These are phyloP conservation scores for Mycena venus DNA, from an alignment of 768 basidiomycete species.

Conservation along the genomic window DNA sequence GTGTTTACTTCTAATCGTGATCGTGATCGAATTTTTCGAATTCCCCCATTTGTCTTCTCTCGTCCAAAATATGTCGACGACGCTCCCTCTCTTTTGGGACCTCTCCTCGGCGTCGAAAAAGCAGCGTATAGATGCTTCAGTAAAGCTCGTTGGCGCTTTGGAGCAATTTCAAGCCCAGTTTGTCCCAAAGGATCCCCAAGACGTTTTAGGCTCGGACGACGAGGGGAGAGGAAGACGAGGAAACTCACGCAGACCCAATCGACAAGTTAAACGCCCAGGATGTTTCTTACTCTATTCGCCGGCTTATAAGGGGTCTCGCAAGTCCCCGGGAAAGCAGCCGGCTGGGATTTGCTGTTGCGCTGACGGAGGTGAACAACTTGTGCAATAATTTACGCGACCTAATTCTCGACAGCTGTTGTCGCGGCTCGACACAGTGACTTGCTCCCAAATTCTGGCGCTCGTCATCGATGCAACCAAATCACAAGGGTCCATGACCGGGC, in stretches of 20 bases:
- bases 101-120: slow-evolving; percentile 86
- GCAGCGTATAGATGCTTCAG: slow-evolving; percentile 87
- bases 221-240: slow-evolving; percentile 62
- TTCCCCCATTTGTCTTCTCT: neutral
- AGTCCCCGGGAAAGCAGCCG: slow-evolving; percentile 95
- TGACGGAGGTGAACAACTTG: slow-evolving; percentile 83
- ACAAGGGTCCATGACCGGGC: slow-evolving; percentile 84
- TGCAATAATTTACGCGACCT: slow-evolving; percentile 6
- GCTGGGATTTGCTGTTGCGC: slow-evolving; percentile 94
- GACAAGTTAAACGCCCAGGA: slow-evolving; percentile 88
- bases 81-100: slow-evolving; percentile 94
- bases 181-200: slow-evolving; percentile 54
- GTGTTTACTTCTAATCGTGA: slow-evolving; percentile 2
- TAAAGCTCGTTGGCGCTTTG: slow-evolving; percentile 83
- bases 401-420: slow-evolving; percentile 74
- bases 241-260: slow-evolving; percentile 59
- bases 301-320: slow-evolving; percentile 89
- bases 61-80: slow-evolving; percentile 75
- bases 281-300: slow-evolving; percentile 91
- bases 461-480: slow-evolving; percentile 79
- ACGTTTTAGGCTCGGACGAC: slow-evolving; percentile 53
- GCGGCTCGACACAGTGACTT: slow-evolving; percentile 82
- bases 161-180: slow-evolving; percentile 88
- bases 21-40: neutral
- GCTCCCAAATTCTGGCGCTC: slow-evolving; percentile 81